These are phyloP conservation scores for Nyssa sinensis DNA, from an alignment of 148 eudicot species.

Conservation along the genomic window DNA sequence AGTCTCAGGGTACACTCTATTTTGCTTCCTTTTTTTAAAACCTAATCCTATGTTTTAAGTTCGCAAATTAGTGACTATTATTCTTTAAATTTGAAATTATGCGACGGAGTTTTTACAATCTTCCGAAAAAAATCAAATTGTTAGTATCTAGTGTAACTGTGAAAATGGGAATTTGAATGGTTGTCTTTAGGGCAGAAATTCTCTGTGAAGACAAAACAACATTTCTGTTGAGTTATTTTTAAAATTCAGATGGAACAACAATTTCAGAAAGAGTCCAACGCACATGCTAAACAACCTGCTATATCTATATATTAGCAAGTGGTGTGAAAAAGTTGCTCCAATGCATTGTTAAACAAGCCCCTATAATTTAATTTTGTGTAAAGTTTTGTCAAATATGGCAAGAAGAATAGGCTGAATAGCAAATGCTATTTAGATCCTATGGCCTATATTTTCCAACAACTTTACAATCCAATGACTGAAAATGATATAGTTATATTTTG, in stretches of 20 bases:
- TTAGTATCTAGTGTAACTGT: neutral
- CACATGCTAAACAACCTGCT: no score
- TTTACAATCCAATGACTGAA: no score
- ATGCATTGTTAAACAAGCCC: no score
- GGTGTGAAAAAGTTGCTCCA: no score
- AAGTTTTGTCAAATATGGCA: no score
- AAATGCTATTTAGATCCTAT: no score
- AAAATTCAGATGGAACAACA: neutral
- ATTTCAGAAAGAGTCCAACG: no score
- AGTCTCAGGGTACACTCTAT: slow-evolving; percentile 68
- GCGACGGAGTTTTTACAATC: neutral
- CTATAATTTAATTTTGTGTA: no score
- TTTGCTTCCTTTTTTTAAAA: neutral
- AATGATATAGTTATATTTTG: no score
- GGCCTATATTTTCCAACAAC: no score
- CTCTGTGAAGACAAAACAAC: neutral
- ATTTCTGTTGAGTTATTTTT: neutral
- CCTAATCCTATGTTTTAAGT: neutral
- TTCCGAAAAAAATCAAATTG: neutral
- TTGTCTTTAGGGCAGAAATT: neutral
- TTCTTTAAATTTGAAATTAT: neutral
- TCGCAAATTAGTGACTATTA: neutral
- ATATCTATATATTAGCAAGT: no score
- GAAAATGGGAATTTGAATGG: neutral
- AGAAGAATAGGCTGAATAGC: no score